Evolutionary conservation across 345 rosid species (phyloP).

Genomic region (Linum trigynum): DNA sequence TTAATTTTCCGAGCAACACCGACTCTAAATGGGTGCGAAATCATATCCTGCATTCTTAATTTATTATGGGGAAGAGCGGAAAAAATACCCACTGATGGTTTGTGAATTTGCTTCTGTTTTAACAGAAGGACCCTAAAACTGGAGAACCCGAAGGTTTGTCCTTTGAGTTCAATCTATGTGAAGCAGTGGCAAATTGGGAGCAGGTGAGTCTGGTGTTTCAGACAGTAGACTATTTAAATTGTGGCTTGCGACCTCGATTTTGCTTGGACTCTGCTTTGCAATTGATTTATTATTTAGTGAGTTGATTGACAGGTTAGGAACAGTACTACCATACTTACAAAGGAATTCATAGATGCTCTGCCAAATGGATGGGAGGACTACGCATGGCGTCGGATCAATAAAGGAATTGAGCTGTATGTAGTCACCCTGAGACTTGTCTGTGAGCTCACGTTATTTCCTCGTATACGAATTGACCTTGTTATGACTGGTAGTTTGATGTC

Average conservation of each 20-base stretch:
- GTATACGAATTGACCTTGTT: neutral
- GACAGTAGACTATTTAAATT: neutral
- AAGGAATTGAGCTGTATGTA: constrained; percentile 78
- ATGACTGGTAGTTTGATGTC: constrained; percentile 5
- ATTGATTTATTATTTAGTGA: constrained; percentile 39
- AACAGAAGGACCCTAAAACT: constrained; percentile 79
- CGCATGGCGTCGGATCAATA: constrained; percentile 93
- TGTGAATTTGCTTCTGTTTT: neutral
- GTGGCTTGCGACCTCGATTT: neutral
- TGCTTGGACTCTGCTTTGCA: constrained; percentile 18
- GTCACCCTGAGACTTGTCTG: no score
- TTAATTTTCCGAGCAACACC: constrained; percentile 64
- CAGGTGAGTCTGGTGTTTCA: constrained; percentile 28
- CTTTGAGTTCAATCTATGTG: constrained; percentile 74
- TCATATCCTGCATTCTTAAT: neutral
- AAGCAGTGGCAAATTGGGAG: constrained; percentile 97
- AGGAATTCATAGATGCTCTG: constrained; percentile 81
- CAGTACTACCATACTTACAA: constrained; percentile 84
- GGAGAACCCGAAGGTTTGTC: constrained; percentile 76
- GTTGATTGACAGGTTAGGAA: constrained; percentile 72
- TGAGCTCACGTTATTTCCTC: no score
- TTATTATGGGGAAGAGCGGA: neutral
- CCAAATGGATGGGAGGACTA: constrained; percentile 97
- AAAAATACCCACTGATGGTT: neutral
- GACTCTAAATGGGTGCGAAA: constrained; percentile 72